Conservation (phyloP, 2,329 filamentous ascomycete species). For the Coleophoma cylindrospora region DNA sequence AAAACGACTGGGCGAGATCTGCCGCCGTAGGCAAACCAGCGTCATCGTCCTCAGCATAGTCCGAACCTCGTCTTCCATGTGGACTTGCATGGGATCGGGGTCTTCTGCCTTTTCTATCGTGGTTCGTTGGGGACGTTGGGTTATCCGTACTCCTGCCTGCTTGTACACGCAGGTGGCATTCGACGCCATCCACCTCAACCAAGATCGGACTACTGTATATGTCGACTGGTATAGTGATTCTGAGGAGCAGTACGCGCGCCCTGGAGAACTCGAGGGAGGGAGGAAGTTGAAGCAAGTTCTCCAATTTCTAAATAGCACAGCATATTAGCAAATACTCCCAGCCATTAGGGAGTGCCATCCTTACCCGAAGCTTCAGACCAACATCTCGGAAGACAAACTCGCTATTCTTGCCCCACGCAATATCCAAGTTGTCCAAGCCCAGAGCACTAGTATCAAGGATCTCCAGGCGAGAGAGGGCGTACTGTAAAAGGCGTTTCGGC, state of each 20-base stretch:
- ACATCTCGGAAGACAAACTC: slow-evolving; percentile 85
- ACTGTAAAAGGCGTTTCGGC: slow-evolving; percentile 84
- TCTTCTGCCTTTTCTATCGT: slow-evolving; percentile 24
- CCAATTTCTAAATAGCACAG: slow-evolving; percentile 60
- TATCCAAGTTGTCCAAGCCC: slow-evolving; percentile 80
- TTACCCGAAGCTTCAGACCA: slow-evolving; percentile 71
- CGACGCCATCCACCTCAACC: slow-evolving; percentile 76
- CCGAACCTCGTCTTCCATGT: slow-evolving; percentile 4
- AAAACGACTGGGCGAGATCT: slow-evolving; percentile 72
- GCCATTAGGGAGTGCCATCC: slow-evolving; percentile 16
- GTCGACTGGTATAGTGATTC: slow-evolving; percentile 81
- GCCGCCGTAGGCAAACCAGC: slow-evolving; percentile 60
- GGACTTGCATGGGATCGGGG: slow-evolving; percentile 13
- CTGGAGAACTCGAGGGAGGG: slow-evolving; percentile 64
- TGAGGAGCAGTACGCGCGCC: slow-evolving; percentile 71
- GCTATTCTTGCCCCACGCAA: slow-evolving; percentile 76
- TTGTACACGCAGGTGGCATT: slow-evolving; percentile 58
- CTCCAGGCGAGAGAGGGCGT: slow-evolving; percentile 77
- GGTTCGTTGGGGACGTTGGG: slow-evolving; percentile 29
- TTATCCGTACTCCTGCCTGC: slow-evolving; percentile 11
- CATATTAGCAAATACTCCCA: slow-evolving; percentile 11
- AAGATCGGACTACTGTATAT: slow-evolving; percentile 80
- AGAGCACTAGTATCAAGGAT: slow-evolving; percentile 83
- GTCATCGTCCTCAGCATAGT: slow-evolving; percentile 18
- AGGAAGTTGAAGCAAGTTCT: slow-evolving; percentile 69